Evolutionary conservation across 2,329 filamentous ascomycete genomes (phyloP), one percentile per base, ranked within the genome.

Genomic region (Fusarium xyrophilum): DNA sequence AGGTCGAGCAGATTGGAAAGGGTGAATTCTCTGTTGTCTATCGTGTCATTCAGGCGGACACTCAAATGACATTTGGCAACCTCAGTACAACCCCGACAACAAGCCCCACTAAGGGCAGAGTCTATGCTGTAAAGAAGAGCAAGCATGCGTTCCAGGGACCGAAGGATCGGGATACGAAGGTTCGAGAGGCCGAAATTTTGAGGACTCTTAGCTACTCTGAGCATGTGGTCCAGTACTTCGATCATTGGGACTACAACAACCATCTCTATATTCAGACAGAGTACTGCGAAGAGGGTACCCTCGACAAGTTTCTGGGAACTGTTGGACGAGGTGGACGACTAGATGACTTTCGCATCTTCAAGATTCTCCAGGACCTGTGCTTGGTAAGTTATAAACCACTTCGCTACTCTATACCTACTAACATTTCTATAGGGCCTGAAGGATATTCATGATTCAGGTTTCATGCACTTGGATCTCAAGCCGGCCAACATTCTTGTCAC

Each of bases 311-410:
- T 76, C 84, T 99, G 32, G 86, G 88, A n/a, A 88, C 91, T 60
- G 88, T 93, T 63, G 96, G 96, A 27, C 86, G 90, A 65, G 93
- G 92, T 76, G 94, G 93, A 47, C 88, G 95, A 72, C 82, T 99
- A 69, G 96, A 99, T 79, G 96, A 98, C 78, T 99, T 99, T 81
- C 88, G 96, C 65, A 97, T 98, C 78, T 99, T 96, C 93, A 99
- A 99, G 82, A 95, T 98, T 60, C 82, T 98, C 73, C 86, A 97
- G 42, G 96, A 99, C 78, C 80, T 97, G 62, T 87, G 90, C 74
- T 82, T 91, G 83, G 93, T 96, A 87, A 81, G 91, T 38, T 36
- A 14, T n/a, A n/a, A 25, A 6, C 27, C 12, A 38, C 35, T 42
- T 11, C 14, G 13, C 9, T 51, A 15, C 14, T 48, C 11, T 43